Evolutionary conservation across 208 protist species (phyloP).

Genomic region (Tritrichomonas musculus): DNA sequence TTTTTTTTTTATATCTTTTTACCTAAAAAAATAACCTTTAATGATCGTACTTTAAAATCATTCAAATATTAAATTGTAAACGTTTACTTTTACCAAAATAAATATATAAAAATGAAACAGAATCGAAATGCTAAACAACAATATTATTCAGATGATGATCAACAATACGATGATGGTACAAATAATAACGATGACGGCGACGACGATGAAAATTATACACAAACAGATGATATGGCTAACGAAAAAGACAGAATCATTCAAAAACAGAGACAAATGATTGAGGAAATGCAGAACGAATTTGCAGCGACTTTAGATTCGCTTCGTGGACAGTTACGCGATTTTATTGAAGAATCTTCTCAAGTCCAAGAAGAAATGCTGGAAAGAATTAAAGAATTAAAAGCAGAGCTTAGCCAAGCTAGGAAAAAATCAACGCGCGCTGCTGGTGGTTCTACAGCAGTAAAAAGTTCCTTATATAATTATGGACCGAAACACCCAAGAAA

Average conservation of each 20-base stretch:
- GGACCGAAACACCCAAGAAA: background rate
- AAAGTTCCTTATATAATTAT: background rate
- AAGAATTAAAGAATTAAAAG: constrained; percentile 26
- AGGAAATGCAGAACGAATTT: constrained; percentile 16
- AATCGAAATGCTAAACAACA: no score
- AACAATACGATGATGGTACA: background rate
- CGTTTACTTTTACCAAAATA: no score
- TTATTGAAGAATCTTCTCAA: background rate
- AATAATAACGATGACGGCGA: background rate
- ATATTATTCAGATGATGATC: no score
- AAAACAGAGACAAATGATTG: background rate
- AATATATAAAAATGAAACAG: no score
- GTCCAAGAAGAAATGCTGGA: background rate
- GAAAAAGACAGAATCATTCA: constrained; percentile 16
- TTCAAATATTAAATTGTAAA: no score
- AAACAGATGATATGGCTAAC: background rate
- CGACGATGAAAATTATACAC: background rate
- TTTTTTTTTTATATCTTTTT: no score
- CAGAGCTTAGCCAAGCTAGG: background rate
- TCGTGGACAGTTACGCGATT: background rate
- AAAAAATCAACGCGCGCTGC: background rate
- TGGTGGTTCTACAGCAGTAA: background rate
- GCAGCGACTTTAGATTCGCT: background rate
- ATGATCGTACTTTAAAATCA: no score
- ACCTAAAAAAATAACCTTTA: no score